Evolutionary conservation across 257 asterid genomes (phyloP), one percentile per base, ranked within the genome.

Genomic region (Scutellaria minor): DNA sequence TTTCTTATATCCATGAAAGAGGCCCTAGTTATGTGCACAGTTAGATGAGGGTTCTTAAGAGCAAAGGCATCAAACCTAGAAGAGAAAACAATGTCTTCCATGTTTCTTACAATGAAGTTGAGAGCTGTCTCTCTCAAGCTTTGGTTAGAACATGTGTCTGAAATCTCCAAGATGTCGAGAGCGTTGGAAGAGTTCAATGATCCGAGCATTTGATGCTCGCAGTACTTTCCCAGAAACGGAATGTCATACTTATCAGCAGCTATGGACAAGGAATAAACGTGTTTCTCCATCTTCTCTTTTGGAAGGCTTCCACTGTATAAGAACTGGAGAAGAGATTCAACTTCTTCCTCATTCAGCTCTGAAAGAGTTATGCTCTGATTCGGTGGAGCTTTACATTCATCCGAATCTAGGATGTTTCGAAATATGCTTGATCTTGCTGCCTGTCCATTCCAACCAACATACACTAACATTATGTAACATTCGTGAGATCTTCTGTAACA

Each of bases 171-270:
- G 40, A 90, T 63, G 54, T 93, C 94, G 18, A 93, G 96, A 57
- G 90, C 96, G 61, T 89, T 93, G 1, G 85, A 77, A 0, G 94
- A 68, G 86, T 68, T 81, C 27, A 93, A 74, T 6, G 91, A 82
- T 50, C 85, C 89, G 3, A 91, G 86, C 98, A 93, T 89, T 13
- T 82, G 85, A 5, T 81, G 80, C 83, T 89, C 90, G 50, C 98
- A 93, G 10, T 83, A 86, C 68, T 79, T 93, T 27, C 82, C 92
- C 0, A 93, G 86, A 60, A 85, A 93, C 0, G 97, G 88, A 46
- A 93, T 90, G 54, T 88, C 96, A 50, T 93, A 91, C 68, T 93
- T 91, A 68, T 93, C 96, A 8, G 98, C 98, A 3, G 96, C 96
- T 2, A 91, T 70, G n/a, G 98, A 86, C 20, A 93, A 24, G 0